Evolutionary conservation across 2,329 filamentous ascomycete species (phyloP).

Genomic region (Aspergillus latus): DNA sequence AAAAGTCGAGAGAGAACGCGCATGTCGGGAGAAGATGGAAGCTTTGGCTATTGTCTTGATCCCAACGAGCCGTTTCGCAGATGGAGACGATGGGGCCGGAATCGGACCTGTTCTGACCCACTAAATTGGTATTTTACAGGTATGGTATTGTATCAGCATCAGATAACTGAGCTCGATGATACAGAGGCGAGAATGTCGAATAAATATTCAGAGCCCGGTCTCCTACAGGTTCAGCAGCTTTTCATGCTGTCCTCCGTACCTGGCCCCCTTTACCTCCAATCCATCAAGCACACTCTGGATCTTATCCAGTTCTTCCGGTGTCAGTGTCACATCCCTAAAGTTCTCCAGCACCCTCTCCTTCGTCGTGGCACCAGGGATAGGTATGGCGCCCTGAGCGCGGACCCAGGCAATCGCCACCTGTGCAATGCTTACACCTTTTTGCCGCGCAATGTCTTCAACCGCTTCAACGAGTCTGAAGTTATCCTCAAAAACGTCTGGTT

Average conservation of each 20-base stretch:
- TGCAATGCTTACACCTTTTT: constrained; percentile 60
- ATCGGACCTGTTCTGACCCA: background rate
- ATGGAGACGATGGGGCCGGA: background rate
- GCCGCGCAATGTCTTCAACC: constrained; percentile 58
- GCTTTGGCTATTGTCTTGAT: background rate
- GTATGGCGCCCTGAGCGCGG: constrained; percentile 46
- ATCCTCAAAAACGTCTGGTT: constrained; percentile 60
- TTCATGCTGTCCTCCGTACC: constrained; percentile 4
- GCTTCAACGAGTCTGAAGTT: constrained; percentile 64
- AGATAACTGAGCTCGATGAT: too few relatives aligned
- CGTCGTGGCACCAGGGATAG: constrained; percentile 32
- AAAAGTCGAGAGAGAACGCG: background rate
- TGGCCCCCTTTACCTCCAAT: background rate
- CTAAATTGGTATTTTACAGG: background rate
- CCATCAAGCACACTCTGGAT: constrained; percentile 20
- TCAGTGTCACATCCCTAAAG: constrained; percentile 24
- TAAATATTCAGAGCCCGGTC: too few relatives aligned
- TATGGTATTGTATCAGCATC: background rate
- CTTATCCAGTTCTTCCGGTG: constrained; percentile 30
- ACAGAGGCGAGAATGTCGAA: too few relatives aligned
- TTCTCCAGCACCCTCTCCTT: constrained; percentile 32
- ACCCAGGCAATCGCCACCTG: constrained; percentile 70
- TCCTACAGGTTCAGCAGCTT: background rate
- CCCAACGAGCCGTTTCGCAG: background rate
- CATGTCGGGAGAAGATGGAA: background rate